A percentile compares a stretch with the other conserved stretches of the same genome.
Evolutionary conservation across 768 basidiomycete species (phyloP).

Genomic region (Kwoniella sp.): DNA sequence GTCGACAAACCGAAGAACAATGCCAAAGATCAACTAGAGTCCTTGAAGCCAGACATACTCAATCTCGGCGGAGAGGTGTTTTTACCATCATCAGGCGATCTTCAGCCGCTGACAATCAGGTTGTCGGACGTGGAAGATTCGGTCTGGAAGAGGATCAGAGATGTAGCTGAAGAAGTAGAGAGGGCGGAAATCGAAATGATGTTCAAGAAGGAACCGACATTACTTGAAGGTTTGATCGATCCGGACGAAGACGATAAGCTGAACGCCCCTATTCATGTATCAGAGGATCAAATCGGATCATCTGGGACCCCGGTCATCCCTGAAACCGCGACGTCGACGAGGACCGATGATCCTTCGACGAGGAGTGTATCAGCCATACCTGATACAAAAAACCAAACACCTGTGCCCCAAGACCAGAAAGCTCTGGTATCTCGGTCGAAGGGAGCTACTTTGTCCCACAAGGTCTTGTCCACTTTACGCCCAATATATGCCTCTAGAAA

Average conservation of each 20-base stretch:
- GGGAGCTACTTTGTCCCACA: not conserved
- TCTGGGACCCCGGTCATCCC: no score
- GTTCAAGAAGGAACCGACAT: slow-evolving; percentile 28
- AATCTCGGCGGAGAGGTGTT: slow-evolving; percentile 35
- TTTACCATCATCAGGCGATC: slow-evolving; percentile 26
- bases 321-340: no score
- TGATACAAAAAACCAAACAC: not conserved
- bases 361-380: not conserved
- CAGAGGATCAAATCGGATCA: no score
- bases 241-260: not conserved
- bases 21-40: not conserved
- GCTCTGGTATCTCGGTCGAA: not conserved
- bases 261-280: not conserved
- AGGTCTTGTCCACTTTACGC: slow-evolving; percentile 3
- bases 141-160: slow-evolving; percentile 39
- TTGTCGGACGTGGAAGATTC: slow-evolving; percentile 32
- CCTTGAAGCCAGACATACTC: slow-evolving; percentile 17
- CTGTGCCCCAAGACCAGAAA: not conserved
- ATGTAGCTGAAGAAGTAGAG: slow-evolving; percentile 25
- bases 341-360: not conserved
- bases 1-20: not conserved
- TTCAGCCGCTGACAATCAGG: slow-evolving; percentile 41
- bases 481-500: slow-evolving; percentile 11
- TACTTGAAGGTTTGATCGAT: slow-evolving; percentile 13
- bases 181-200: slow-evolving; percentile 23